A percentile compares a stretch with the other conserved stretches of the same genome.
These are phyloP conservation scores for Paraphaeosphaeria minitans DNA, from an alignment of 2,329 filamentous ascomycete genomes.

Conservation along the genomic window DNA sequence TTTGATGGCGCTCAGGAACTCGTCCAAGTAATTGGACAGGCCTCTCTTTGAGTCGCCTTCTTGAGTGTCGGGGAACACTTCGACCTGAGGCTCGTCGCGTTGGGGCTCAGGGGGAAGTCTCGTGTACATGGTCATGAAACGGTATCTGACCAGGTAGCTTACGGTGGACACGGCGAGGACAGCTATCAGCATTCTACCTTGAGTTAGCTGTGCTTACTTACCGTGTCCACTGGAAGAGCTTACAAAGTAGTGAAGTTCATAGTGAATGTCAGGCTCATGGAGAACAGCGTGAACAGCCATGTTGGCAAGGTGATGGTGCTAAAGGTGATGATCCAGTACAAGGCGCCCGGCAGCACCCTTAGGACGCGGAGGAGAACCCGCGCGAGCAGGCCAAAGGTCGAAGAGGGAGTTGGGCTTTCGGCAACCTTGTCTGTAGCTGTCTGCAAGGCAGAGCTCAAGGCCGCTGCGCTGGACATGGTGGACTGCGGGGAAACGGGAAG, in stretches of 20 bases:
- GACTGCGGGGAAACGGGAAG: not conserved
- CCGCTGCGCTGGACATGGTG: constrained; percentile 30
- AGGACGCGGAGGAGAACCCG: constrained; percentile 56
- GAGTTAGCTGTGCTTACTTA: constrained; percentile 30
- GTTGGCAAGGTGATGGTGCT: constrained; percentile 87
- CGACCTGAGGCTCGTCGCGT: constrained; percentile 92
- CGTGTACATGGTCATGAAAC: constrained; percentile 96
- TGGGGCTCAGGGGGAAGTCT: constrained; percentile 92
- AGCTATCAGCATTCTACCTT: constrained; percentile 64
- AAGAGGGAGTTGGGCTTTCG: constrained; percentile 27
- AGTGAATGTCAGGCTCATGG: constrained; percentile 91
- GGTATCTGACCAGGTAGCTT: constrained; percentile 93
- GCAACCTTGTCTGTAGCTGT: constrained; percentile 27
- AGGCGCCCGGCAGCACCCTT: constrained; percentile 60
- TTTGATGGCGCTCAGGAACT: constrained; percentile 98
- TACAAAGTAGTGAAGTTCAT: constrained; percentile 98
- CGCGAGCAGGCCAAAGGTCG: constrained; percentile 53
- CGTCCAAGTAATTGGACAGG: constrained; percentile 93
- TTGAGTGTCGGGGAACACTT: constrained; percentile 91
- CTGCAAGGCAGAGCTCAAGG: constrained; percentile 22
- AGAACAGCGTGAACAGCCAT: constrained; percentile 86
- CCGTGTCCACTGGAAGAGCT: constrained; percentile 34
- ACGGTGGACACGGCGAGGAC: constrained; percentile 78
- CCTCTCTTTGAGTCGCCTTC: constrained; percentile 90
- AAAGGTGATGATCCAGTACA: constrained; percentile 84